Evolutionary conservation across 139 green algal species (phyloP), one percentile per base, ranked within the genome.

Genomic region (Chlamydomonas sp.): DNA sequence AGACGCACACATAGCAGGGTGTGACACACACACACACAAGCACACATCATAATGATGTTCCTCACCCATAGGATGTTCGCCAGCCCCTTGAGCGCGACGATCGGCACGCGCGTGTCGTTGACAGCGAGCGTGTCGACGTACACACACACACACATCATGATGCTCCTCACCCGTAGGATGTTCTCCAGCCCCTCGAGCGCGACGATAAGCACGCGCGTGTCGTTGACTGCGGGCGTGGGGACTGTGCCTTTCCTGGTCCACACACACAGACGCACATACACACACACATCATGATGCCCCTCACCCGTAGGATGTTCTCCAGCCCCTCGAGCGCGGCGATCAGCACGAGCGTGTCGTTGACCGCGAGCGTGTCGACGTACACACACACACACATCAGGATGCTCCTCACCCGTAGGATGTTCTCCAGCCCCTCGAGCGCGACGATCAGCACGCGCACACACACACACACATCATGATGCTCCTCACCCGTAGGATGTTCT

Each of bases 401-500:
- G 13, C 20, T 54, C 43, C 13, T 26, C 43, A 13, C 20, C 43
- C 20, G 13, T 54, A 99, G 85, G 71, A 99, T 99, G 84, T 99
- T 99, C 83, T 99, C 95, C 62, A 99, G 78, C 13, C 91, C 94
- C 77, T 99, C 95, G 35, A 99, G 75, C 2, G 94, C 95, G n/a
- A 99, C 95, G 0, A 89, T 97, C 37, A 99, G 84, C 67, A 99
- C 20, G 43, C 43, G 13, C 13, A 13, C 43, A 13, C 43, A 13
- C 20, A 26, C 20, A 54, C 20, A 54, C 43, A 54, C 43, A 54
- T 54, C 43, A 26, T 20, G 20, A 13, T 13, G 43, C 43, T 54
- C 3, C 88, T 58, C 63, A 96, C 91, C 84, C 97, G 97, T 26
- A 99, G 86, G 70, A 99, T 99, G 84, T 99, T 99, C 83, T 99